A percentile compares a stretch with the other conserved stretches of the same genome.
Conservation (phyloP, 1,284 basidiomycete genomes). For the Sanghuangporus weigelae region DNA sequence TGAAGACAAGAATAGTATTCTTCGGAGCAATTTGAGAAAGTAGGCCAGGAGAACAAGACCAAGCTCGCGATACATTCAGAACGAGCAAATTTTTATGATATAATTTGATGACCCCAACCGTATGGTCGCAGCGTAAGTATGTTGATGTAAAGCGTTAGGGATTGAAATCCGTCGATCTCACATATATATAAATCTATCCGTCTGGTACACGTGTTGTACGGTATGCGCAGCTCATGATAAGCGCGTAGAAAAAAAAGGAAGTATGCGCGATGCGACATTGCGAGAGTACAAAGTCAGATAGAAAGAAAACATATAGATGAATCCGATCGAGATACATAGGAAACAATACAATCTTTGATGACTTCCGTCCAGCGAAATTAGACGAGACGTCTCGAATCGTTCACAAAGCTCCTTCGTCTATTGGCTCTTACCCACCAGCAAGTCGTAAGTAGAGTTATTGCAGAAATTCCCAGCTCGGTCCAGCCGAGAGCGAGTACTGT, state of each 20-base stretch:
- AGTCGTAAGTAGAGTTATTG: slow-evolving; percentile 52
- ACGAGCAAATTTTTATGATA: too few species aligned
- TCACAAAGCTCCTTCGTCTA: slow-evolving; percentile 41
- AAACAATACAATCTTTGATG: neutral
- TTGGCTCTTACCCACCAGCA: slow-evolving; percentile 54
- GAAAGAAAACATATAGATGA: neutral
- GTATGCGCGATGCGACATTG: neutral
- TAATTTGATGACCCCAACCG: too few species aligned
- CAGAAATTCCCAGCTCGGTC: slow-evolving; percentile 66
- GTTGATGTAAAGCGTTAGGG: too few species aligned
- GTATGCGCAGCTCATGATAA: too few species aligned
- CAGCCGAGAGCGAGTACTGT: slow-evolving; percentile 70
- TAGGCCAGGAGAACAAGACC: neutral
- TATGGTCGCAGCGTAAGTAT: too few species aligned
- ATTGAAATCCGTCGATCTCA: too few species aligned
- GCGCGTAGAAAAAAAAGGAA: neutral
- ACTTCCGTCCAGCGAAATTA: neutral
- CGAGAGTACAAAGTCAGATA: neutral
- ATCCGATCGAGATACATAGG: neutral
- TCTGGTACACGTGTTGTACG: too few species aligned
- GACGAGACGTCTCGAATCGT: slow-evolving; percentile 39
- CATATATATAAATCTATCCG: too few species aligned
- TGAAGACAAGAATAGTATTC: neutral
- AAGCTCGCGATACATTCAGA: too few species aligned
- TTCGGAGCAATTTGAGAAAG: neutral